Base-by-base conservation (phyloP, 768 basidiomycete genomes). In the Russula ochroleuca region DNA sequence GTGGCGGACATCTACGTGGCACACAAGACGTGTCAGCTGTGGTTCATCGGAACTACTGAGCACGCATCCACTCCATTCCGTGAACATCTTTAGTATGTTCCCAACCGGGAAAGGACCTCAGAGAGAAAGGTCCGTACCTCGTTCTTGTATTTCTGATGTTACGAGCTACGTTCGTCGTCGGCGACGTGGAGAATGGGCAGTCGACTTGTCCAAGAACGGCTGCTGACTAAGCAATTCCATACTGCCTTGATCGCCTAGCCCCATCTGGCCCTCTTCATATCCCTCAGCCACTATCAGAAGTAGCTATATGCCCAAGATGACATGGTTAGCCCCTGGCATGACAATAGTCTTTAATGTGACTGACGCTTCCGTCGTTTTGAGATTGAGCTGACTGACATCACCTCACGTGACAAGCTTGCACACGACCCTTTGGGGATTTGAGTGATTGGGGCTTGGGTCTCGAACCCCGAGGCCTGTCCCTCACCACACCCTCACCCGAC, bases 1-100 rank as follows among this genome's bases (percentile, higher is more conserved):
- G 86, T 85, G 58, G 88, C 86, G 65, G 86, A 86, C 89, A 90
- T 90, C 86, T 81, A 49, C 49, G 23, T 52, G 45, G 45, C 59
- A 62, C 51, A 47, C 53, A 57, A 49, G 61, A 47, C 62, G 69
- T 73, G 79, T 76, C 77, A 70, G 66, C 57, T 54, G 48, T 28
- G 11, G 23, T 61, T 48, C 45, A 66, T 64, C 65, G 14, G 57
- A 25, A 47, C 35, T 33, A 73, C 72, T 62, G 73, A 72, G 66
- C 72, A 77, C 62, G 68, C 23, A 75, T 80, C 54, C 74, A 76
- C 47, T 67, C 69, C 13, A 73, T 72, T 40, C 73, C 72, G 62
- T 73, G 71, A 64, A 69, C 71, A 58, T 57, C 64, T 37, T 56
- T 31, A 50, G 38, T 45, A n/a, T 56, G 25, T 40, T 15, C 40